phyloP scores from a whole-genome alignment of 2,329 filamentous ascomycete species.

The Cucurbitaria berberidis region DNA sequence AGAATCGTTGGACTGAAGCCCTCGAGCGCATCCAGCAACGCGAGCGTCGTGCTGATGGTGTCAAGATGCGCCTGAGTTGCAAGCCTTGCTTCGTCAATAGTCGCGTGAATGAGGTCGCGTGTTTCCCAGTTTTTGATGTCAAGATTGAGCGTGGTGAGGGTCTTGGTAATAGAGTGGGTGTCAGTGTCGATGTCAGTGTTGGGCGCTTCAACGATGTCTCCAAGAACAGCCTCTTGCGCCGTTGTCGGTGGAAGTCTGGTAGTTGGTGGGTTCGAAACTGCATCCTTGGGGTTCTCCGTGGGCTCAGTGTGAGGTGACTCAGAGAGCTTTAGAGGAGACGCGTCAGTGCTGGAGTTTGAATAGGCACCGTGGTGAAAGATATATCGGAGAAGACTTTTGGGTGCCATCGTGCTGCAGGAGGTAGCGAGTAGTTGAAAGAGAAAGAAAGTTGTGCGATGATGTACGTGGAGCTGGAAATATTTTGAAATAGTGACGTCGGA shows the following conservation, averaged over 20 bases:
- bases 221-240: not conserved
- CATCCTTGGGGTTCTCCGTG: not conserved
- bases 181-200: not conserved
- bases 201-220: not conserved
- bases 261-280: not conserved
- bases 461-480: not conserved
- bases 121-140: not conserved
- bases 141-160: not conserved
- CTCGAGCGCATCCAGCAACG: conserved; percentile 14
- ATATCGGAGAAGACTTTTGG: conserved; percentile 16
- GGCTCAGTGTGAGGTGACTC: not conserved
- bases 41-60: conserved; percentile 17
- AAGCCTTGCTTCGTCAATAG: conserved; percentile 7
- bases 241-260: not conserved
- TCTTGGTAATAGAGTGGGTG: not conserved
- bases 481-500: not conserved
- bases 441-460: not conserved
- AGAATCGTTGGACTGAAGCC: conserved; percentile 22
- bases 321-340: not conserved
- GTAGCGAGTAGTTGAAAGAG: not conserved
- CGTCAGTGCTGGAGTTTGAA: not conserved
- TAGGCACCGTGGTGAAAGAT: conserved; percentile 20
- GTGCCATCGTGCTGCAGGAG: conserved; percentile 5
- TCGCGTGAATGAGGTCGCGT: not conserved
- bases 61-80: conserved; percentile 12